Conservation (phyloP, 805 yeast genomes). For the Phaffomyces opuntiae region DNA sequence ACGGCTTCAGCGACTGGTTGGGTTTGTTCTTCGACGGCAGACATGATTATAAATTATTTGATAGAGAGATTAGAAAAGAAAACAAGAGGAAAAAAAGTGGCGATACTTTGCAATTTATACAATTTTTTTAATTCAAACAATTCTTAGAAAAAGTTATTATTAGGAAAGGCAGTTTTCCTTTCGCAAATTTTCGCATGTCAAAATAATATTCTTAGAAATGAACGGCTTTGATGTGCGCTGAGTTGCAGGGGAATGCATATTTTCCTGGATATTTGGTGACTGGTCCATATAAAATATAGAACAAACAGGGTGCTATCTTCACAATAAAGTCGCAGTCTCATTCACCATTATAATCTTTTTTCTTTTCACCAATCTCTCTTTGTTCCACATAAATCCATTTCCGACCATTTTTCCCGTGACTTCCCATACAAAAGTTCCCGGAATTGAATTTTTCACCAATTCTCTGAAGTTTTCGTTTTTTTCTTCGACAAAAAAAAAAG, state of each 20-base stretch:
- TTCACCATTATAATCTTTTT: too few species aligned
- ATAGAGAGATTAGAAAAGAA: background rate
- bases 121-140: background rate
- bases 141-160: background rate
- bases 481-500: background rate
- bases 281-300: too few species aligned
- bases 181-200: too few species aligned
- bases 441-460: background rate
- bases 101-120: background rate
- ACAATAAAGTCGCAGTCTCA: too few species aligned
- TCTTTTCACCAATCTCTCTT: too few species aligned
- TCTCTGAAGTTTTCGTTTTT: too few species aligned
- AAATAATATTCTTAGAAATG: too few species aligned
- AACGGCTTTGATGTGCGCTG: too few species aligned
- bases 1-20: background rate
- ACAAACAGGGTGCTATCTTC: too few species aligned
- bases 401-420: background rate
- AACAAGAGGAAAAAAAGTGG: background rate
- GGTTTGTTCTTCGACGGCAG: conserved; percentile 12
- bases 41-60: conserved; percentile 1
- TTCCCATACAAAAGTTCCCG: background rate
- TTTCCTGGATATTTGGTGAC: too few species aligned
- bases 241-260: too few species aligned
- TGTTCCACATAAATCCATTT: too few species aligned
- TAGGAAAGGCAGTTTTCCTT: background rate